A percentile compares a stretch with the other conserved stretches of the same genome.
phyloP scores from a whole-genome alignment of 257 asterid genomes.

The Solanum piurae region DNA sequence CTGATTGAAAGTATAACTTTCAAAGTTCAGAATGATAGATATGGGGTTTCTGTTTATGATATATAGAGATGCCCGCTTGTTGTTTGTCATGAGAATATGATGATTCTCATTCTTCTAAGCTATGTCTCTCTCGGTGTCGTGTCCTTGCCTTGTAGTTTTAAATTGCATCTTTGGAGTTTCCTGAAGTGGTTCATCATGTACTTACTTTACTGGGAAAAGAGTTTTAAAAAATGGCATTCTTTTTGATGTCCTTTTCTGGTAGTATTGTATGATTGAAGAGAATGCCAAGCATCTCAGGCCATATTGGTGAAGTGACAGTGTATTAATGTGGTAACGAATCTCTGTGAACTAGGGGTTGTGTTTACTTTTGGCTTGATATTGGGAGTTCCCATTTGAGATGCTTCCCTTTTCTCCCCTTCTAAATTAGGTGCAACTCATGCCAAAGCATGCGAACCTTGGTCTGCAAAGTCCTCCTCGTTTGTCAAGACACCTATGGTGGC shows the following conservation, averaged over 20 bases:
- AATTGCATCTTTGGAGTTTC: neutral
- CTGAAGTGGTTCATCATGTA: neutral
- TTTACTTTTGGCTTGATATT: neutral
- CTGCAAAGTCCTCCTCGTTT: constrained; percentile 30
- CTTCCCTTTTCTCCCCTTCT: neutral
- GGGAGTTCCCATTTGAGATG: neutral
- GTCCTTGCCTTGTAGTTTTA: neutral
- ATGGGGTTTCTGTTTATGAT: neutral
- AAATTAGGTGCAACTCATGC: constrained; percentile 38
- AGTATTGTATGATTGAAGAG: neutral
- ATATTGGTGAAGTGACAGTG: neutral
- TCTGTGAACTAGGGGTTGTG: neutral
- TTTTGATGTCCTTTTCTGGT: neutral
- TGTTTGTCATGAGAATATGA: neutral
- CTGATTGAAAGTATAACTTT: neutral
- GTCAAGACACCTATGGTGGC: constrained; percentile 25
- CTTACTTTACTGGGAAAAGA: neutral
- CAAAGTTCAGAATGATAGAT: neutral
- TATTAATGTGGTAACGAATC: neutral
- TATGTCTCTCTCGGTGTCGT: neutral
- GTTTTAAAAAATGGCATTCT: neutral
- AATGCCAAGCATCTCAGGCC: neutral
- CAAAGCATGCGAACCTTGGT: constrained; percentile 12
- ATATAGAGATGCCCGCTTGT: neutral
- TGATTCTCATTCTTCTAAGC: neutral